Conservation (phyloP, 306 rosid genomes). For the Vigna hirtella region DNA sequence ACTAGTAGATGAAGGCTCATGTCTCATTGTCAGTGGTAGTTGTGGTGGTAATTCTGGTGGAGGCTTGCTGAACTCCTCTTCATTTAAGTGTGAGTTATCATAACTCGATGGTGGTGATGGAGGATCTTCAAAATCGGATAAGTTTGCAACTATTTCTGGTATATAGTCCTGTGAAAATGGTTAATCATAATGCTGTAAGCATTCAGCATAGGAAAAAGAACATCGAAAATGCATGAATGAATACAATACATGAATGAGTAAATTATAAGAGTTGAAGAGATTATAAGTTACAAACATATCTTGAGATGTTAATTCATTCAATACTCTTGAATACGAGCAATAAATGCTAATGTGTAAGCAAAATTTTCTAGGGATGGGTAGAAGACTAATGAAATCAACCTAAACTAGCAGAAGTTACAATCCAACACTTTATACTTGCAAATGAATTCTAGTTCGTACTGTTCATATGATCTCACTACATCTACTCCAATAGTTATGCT, state of each 20-base stretch:
- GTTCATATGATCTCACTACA: not conserved
- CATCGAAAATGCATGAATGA: not conserved
- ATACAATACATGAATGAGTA: not conserved
- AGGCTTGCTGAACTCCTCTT: constrained; percentile 68
- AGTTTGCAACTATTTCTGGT: constrained; percentile 52
- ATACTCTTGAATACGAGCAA: not conserved
- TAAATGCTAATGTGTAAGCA: not conserved
- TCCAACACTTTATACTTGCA: not conserved
- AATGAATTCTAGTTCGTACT: not conserved
- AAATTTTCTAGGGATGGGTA: not conserved
- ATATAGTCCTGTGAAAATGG: constrained; percentile 59
- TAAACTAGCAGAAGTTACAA: not conserved
- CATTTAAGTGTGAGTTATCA: constrained; percentile 58
- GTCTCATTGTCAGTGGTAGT: constrained; percentile 51
- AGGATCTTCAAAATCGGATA: constrained; percentile 61
- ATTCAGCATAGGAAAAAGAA: not conserved
- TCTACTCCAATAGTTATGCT: not conserved
- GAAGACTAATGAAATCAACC: not conserved
- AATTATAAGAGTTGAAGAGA: not conserved
- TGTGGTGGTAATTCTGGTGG: constrained; percentile 89
- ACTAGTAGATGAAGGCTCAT: constrained; percentile 52
- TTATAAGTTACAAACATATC: not conserved
- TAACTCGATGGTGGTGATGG: constrained; percentile 91
- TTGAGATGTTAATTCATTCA: not conserved
- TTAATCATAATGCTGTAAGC: constrained; percentile 28